These are phyloP conservation scores for Eleusine coracana DNA, from an alignment of 176 grass and related monocot genomes.

Conservation along the genomic window DNA sequence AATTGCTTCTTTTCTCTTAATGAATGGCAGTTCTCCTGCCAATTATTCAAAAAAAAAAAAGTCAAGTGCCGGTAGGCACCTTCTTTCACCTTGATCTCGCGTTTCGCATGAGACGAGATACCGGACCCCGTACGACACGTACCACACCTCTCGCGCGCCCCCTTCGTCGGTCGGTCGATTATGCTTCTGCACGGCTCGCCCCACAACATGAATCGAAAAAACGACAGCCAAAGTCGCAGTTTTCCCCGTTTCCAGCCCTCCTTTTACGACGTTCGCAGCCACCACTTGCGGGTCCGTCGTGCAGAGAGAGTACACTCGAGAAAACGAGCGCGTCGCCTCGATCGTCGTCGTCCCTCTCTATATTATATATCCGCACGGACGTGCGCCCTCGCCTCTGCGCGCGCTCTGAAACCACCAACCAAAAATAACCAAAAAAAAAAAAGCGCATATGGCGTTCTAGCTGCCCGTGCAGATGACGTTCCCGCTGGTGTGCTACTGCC, in stretches of 20 bases:
- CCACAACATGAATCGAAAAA: neutral
- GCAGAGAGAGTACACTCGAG: neutral
- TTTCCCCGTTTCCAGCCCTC: no score
- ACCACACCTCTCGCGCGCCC: neutral
- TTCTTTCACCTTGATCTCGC: neutral
- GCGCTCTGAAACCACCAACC: neutral
- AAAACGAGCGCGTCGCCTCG: neutral
- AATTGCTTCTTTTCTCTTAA: no score
- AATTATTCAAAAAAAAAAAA: no score
- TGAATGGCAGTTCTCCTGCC: no score
- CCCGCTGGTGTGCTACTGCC: constrained; percentile 67
- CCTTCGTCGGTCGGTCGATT: neutral
- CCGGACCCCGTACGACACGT: constrained; percentile 18
- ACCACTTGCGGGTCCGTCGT: neutral
- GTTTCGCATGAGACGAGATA: constrained; percentile 23
- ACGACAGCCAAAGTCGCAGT: constrained; percentile 34
- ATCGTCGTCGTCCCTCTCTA: neutral
- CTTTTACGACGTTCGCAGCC: neutral
- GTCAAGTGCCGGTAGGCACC: neutral
- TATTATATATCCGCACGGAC: neutral
- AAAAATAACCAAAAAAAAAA: neutral
- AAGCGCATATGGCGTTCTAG: constrained; percentile 3
- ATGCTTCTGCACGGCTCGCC: neutral
- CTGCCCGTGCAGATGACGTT: constrained; percentile 53
- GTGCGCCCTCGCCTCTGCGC: neutral